These are phyloP conservation scores for Sisymbrium altissimum DNA, from an alignment of 345 rosid genomes.

Conservation along the genomic window DNA sequence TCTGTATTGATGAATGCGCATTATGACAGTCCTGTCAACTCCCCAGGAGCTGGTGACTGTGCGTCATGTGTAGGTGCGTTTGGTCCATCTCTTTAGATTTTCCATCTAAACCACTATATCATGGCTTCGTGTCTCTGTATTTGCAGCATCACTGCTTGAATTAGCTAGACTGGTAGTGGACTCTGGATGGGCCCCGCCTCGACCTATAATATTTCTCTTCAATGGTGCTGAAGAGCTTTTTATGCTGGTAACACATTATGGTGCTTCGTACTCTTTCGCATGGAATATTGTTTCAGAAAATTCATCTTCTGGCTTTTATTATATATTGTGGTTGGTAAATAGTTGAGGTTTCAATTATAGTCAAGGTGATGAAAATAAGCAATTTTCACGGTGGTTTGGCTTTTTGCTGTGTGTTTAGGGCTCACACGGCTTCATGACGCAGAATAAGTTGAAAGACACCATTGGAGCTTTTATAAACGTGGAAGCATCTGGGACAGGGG, in stretches of 20 bases:
- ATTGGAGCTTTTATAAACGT: slow-evolving; percentile 89
- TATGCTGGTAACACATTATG: slow-evolving; percentile 53
- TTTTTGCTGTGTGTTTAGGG: slow-evolving; percentile 58
- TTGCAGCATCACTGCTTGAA: slow-evolving; percentile 90
- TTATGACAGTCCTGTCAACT: slow-evolving; percentile 86
- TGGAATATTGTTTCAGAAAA: slow-evolving; percentile 2
- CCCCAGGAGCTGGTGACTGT: slow-evolving; percentile 98
- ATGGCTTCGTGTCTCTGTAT: slow-evolving; percentile 13
- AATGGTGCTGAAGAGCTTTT: slow-evolving; percentile 98
- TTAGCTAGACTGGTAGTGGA: slow-evolving; percentile 75
- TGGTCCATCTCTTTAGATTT: neutral
- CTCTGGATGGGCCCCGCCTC: slow-evolving; percentile 84
- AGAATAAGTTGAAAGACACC: slow-evolving; percentile 76
- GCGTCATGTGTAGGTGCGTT: slow-evolving; percentile 92
- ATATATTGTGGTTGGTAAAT: slow-evolving; percentile 13
- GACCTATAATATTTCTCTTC: slow-evolving; percentile 82
- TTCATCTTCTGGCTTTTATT: neutral
- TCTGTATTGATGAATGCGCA: slow-evolving; percentile 93
- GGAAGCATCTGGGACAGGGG: slow-evolving; percentile 97
- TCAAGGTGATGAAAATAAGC: slow-evolving; percentile 12
- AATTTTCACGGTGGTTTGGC: neutral
- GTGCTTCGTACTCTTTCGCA: neutral
- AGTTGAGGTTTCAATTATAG: neutral
- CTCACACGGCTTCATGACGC: slow-evolving; percentile 91
- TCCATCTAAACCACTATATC: slow-evolving; percentile 6